Conservation (phyloP, 495 filamentous ascomycete species). For the Penicillium cataractarum region DNA sequence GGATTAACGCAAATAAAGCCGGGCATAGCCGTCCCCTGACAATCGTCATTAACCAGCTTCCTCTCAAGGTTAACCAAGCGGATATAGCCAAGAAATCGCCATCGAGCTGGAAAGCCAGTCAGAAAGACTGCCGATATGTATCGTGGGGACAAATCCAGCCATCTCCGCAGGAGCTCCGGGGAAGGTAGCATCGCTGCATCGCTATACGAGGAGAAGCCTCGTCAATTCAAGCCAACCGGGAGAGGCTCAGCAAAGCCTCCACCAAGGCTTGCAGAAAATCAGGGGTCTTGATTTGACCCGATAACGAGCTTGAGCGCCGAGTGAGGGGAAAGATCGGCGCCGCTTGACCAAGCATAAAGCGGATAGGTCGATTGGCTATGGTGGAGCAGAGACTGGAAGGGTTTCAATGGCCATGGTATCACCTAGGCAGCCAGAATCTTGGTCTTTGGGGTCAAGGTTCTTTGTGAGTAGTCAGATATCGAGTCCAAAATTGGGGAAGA, state of each 20-base stretch:
- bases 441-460: background rate
- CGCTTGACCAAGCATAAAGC: background rate
- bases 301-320: conserved; percentile 4
- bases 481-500: background rate
- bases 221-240: conserved; percentile 5
- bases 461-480: background rate
- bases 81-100: conserved; percentile 8
- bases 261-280: conserved; percentile 8
- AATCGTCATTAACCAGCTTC: conserved; percentile 14
- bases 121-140: background rate
- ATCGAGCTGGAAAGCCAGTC: conserved; percentile 8
- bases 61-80: conserved; percentile 4
- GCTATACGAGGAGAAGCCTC: conserved; percentile 10
- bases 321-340: conserved; percentile 23
- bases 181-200: conserved; percentile 20
- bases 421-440: conserved; percentile 10
- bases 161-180: conserved; percentile 34
- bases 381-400: background rate
- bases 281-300: conserved; percentile 7
- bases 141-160: conserved; percentile 16
- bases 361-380: background rate
- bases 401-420: background rate
- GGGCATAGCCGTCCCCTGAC: conserved; percentile 12
- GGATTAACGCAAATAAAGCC: background rate
- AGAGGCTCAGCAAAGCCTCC: conserved; percentile 13